A percentile compares a stretch with the other conserved stretches of the same genome.
Conservation (phyloP, 306 rosid species). For the Cucumis melo region DNA sequence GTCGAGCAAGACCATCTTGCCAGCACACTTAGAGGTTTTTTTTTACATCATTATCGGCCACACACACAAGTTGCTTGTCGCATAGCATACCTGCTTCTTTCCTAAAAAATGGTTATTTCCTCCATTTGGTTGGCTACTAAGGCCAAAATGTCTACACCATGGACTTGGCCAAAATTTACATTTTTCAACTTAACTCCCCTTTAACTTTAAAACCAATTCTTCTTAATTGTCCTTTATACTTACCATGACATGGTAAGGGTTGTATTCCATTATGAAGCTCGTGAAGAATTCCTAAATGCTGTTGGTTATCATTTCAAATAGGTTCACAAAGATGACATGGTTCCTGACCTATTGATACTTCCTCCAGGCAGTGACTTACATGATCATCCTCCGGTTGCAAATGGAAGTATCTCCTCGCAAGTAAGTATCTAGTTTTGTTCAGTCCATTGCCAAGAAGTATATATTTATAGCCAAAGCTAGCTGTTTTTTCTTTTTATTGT, state of each 20-base stretch:
- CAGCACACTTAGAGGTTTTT: too few species aligned
- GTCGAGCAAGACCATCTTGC: too few species aligned
- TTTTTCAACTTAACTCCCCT: too few species aligned
- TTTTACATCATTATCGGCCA: too few species aligned
- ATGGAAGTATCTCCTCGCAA: slow-evolving; percentile 81
- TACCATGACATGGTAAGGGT: not conserved
- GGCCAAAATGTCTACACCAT: too few species aligned
- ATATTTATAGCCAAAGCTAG: not conserved
- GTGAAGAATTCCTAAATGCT: not conserved
- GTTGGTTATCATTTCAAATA: slow-evolving; percentile 15
- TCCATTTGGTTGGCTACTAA: too few species aligned
- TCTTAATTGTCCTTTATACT: too few species aligned
- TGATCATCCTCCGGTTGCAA: slow-evolving; percentile 55
- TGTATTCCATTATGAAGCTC: not conserved
- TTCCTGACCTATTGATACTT: slow-evolving; percentile 71
- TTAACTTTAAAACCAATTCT: too few species aligned
- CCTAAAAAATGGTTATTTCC: too few species aligned
- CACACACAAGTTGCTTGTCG: too few species aligned
- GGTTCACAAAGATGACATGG: slow-evolving; percentile 66
- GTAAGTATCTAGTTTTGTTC: slow-evolving; percentile 25
- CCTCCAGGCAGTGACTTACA: slow-evolving; percentile 83
- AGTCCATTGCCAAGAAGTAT: not conserved
- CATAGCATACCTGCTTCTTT: too few species aligned
- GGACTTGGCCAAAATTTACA: too few species aligned
- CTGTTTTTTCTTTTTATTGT: not conserved